These are phyloP conservation scores for Lactarius indigo DNA, from an alignment of 768 basidiomycete genomes.

Conservation along the genomic window DNA sequence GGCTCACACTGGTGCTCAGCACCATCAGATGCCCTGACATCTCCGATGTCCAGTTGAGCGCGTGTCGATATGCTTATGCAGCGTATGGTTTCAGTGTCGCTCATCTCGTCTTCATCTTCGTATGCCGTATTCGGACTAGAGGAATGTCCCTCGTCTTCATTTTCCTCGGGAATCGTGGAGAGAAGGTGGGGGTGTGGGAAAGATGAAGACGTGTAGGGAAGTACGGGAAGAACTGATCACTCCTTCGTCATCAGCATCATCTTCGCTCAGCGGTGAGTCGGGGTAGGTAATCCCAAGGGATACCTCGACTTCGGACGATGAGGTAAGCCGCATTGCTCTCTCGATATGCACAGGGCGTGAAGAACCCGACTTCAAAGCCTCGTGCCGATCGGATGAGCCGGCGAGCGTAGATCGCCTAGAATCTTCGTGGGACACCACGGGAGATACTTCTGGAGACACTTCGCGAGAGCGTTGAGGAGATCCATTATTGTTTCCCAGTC, in stretches of 20 bases:
- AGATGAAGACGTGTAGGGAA: background rate
- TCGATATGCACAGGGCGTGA: background rate
- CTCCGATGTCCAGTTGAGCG: background rate
- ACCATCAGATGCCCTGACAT: background rate
- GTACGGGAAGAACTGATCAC: background rate
- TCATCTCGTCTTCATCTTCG: slow-evolving; percentile 6
- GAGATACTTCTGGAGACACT: background rate
- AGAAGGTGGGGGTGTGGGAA: slow-evolving; percentile 18
- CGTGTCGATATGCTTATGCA: background rate
- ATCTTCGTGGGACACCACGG: background rate
- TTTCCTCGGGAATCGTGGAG: slow-evolving; percentile 10
- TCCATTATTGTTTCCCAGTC: background rate
- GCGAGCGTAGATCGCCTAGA: background rate
- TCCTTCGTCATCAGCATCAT: background rate
- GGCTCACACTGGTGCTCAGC: background rate
- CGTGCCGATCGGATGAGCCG: background rate
- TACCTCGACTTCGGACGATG: slow-evolving; percentile 7
- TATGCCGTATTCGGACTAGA: background rate
- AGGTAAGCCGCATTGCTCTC: background rate
- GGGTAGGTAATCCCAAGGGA: background rate
- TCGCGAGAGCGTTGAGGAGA: background rate
- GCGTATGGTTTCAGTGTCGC: slow-evolving; percentile 12
- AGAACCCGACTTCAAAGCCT: background rate
- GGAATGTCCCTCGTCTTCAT: background rate
- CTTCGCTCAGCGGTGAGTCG: background rate